Conservation (phyloP, 1,139 yeast genomes). For the Yamadazyma triangularis region DNA sequence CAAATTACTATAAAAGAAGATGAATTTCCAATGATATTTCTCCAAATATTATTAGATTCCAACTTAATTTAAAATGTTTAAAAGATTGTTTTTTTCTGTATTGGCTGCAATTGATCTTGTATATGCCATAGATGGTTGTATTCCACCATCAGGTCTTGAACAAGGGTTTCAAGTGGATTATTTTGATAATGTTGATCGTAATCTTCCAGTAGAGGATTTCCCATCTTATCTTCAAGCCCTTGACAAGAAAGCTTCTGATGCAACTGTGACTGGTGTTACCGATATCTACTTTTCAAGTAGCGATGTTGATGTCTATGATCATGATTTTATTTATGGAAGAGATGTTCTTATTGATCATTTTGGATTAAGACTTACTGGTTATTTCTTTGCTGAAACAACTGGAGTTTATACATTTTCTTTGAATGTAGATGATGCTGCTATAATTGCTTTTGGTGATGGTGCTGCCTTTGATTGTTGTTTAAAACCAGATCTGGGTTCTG, state of each 20-base stretch:
- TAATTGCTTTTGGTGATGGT: slow-evolving; percentile 17
- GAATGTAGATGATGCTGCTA: slow-evolving; percentile 19
- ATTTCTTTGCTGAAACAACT: slow-evolving; percentile 14
- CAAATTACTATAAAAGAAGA: too few relatives aligned
- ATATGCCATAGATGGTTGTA: too few relatives aligned
- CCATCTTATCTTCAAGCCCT: not conserved
- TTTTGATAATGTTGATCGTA: not conserved
- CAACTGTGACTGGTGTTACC: not conserved
- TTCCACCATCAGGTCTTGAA: not conserved
- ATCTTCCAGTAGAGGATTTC: not conserved
- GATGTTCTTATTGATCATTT: slow-evolving; percentile 2
- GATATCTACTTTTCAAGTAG: too few relatives aligned
- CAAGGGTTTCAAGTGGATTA: not conserved
- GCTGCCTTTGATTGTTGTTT: slow-evolving; percentile 24
- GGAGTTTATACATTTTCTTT: slow-evolving; percentile 18
- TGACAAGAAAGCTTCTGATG: not conserved
- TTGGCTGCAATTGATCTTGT: too few relatives aligned
- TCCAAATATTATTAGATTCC: too few relatives aligned
- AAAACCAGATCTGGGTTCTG: too few relatives aligned
- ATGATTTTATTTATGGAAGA: slow-evolving; percentile 3
- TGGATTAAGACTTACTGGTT: slow-evolving; percentile 18
- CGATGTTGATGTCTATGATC: too few relatives aligned
- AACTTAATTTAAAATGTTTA: too few relatives aligned
- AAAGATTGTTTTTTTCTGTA: too few relatives aligned
- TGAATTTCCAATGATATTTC: too few relatives aligned